Evolutionary conservation across 2,329 filamentous ascomycete species (phyloP).

Genomic region (Decorospora gaudefroyi): DNA sequence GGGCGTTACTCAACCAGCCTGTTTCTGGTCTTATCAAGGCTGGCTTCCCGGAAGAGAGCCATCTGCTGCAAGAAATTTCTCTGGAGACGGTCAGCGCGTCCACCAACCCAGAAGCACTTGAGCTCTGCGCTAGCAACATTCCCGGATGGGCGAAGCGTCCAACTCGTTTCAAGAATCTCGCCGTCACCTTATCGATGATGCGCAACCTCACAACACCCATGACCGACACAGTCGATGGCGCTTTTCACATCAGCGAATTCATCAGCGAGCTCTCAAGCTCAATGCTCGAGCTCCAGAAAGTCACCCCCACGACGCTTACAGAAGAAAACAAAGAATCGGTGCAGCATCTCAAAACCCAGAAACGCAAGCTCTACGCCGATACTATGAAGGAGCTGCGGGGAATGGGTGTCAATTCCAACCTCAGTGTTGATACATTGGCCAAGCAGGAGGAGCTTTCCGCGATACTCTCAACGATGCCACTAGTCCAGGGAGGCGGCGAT

Average conservation of each 20-base stretch:
- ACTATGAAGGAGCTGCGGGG: conserved; percentile 78
- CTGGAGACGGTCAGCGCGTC: conserved; percentile 20
- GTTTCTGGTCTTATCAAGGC: conserved; percentile 62
- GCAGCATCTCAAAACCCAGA: conserved; percentile 87
- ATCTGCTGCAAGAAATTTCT: conserved; percentile 10
- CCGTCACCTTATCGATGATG: conserved; percentile 76
- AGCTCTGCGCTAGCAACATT: conserved; percentile 30
- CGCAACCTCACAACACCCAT: conserved; percentile 62
- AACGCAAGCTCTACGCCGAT: conserved; percentile 87
- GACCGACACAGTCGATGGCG: conserved; percentile 59
- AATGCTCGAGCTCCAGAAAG: conserved; percentile 75
- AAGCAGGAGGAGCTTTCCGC: conserved; percentile 72
- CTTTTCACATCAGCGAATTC: conserved; percentile 67
- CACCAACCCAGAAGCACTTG: conserved; percentile 21
- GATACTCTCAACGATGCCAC: conserved; percentile 64
- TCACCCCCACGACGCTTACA: conserved; percentile 78
- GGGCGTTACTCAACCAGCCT: conserved; percentile 74
- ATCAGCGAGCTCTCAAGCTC: conserved; percentile 68
- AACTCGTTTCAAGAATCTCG: conserved; percentile 71
- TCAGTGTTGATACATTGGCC: conserved; percentile 72
- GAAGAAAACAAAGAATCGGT: conserved; percentile 84
- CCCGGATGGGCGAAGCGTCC: conserved; percentile 52
- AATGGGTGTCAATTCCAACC: conserved; percentile 88
- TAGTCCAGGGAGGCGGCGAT: conserved; percentile 34
- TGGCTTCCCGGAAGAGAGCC: conserved; percentile 39